A percentile compares a stretch with the other conserved stretches of the same genome.
These are phyloP conservation scores for Thermothelomyces thermophilus DNA, from an alignment of 2,329 filamentous ascomycete genomes.

Conservation along the genomic window DNA sequence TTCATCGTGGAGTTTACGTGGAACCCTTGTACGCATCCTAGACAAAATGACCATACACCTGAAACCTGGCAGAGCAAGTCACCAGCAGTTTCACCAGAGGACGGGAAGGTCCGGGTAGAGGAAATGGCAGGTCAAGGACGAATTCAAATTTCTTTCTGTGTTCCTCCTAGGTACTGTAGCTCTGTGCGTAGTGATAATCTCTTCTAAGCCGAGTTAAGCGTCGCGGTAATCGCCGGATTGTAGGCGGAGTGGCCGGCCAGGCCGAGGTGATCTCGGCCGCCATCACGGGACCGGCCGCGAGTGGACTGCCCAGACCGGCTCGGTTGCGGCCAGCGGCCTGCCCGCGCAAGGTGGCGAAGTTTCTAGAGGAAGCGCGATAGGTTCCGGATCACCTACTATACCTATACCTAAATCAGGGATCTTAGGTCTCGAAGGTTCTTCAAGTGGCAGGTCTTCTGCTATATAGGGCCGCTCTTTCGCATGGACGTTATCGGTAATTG, in stretches of 20 bases:
- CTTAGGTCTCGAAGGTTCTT: too few relatives aligned
- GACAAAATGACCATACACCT: neutral
- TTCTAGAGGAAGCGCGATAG: too few relatives aligned
- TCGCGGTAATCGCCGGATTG: neutral
- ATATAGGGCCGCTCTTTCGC: too few relatives aligned
- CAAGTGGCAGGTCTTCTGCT: too few relatives aligned
- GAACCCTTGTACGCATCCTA: neutral
- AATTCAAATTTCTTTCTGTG: neutral
- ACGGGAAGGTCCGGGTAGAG: conserved; percentile 1
- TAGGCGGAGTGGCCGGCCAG: neutral
- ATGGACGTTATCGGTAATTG: too few relatives aligned
- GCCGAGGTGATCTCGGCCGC: neutral
- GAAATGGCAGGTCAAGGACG: neutral
- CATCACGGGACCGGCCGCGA: too few relatives aligned
- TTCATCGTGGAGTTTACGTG: neutral
- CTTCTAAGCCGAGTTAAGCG: neutral
- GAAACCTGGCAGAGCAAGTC: neutral
- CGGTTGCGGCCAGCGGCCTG: too few relatives aligned
- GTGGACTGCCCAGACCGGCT: too few relatives aligned
- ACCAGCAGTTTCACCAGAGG: conserved; percentile 13
- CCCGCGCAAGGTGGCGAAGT: too few relatives aligned
- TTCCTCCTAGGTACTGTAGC: neutral
- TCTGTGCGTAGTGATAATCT: neutral
- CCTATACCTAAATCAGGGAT: too few relatives aligned
- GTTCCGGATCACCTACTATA: too few relatives aligned